Conservation (phyloP, 2,329 filamentous ascomycete genomes). For the Metarhizium rileyi region DNA sequence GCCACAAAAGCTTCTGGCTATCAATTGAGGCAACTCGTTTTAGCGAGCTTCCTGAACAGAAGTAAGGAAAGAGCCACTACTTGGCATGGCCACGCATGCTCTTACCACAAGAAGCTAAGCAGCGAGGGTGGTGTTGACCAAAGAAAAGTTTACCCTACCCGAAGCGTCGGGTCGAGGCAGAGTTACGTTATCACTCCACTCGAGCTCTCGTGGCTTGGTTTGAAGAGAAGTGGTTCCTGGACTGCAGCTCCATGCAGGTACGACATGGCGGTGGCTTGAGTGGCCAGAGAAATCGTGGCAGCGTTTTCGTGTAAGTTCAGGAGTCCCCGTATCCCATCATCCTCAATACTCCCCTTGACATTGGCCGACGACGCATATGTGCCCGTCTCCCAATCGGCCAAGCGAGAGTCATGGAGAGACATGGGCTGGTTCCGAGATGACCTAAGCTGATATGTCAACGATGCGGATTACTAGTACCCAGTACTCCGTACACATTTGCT, state of each 20-base stretch:
- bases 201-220: neutral
- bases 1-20: neutral
- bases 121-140: neutral
- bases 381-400: neutral
- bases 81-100: neutral
- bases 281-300: neutral
- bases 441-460: neutral
- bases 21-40: neutral
- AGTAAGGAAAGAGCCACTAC: neutral
- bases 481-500: neutral
- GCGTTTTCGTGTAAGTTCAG: neutral
- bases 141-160: constrained; percentile 1
- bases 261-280: constrained; percentile 2
- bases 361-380: neutral
- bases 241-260: constrained; percentile 8
- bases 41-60: neutral
- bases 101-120: neutral
- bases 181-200: neutral
- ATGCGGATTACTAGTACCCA: no score
- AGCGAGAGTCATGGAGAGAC: neutral
- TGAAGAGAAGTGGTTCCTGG: constrained; percentile 1
- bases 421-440: neutral
- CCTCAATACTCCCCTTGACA: neutral
- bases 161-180: constrained; percentile 4
- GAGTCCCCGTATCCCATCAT: neutral